Evolutionary conservation across 2,329 filamentous ascomycete genomes (phyloP).

Genomic region (Hypoxylon rubiginosum): DNA sequence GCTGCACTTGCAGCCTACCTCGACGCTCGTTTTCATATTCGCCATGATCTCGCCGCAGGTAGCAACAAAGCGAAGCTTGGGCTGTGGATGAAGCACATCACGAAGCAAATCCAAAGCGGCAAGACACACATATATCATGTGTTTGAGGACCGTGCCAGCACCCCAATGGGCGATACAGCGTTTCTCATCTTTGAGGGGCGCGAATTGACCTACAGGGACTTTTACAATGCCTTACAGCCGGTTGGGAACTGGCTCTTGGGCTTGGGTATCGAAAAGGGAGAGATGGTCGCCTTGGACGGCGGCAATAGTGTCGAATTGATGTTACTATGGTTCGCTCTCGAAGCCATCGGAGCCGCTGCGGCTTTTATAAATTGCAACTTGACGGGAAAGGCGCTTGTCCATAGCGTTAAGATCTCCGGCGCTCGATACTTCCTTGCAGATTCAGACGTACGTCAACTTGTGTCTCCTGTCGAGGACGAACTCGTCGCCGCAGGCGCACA

Average conservation of each 20-base stretch:
- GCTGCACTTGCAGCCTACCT: slow-evolving; percentile 65
- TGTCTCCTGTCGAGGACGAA: slow-evolving; percentile 69
- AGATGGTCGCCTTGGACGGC: slow-evolving; percentile 75
- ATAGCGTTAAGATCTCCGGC: slow-evolving; percentile 71
- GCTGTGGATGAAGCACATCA: slow-evolving; percentile 58
- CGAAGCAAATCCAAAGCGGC: slow-evolving; percentile 51
- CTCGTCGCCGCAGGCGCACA: slow-evolving; percentile 67
- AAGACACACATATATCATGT: slow-evolving; percentile 44
- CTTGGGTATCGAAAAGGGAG: slow-evolving; percentile 67
- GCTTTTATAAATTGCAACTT: slow-evolving; percentile 80
- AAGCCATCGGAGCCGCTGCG: slow-evolving; percentile 74
- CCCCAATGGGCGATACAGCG: slow-evolving; percentile 37
- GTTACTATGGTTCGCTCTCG: slow-evolving; percentile 73
- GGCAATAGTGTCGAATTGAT: slow-evolving; percentile 76
- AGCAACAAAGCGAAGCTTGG: slow-evolving; percentile 54
- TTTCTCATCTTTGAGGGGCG: slow-evolving; percentile 70
- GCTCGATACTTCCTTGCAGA: slow-evolving; percentile 71
- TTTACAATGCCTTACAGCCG: slow-evolving; percentile 66
- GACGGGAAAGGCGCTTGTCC: slow-evolving; percentile 71
- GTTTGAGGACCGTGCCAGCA: slow-evolving; percentile 46
- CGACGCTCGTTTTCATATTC: slow-evolving; percentile 75
- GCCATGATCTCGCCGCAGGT: slow-evolving; percentile 68
- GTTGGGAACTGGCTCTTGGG: slow-evolving; percentile 73
- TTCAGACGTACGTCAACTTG: slow-evolving; percentile 64
- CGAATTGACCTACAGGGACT: slow-evolving; percentile 70